Percentiles rank a stretch among this genome's conserved stretches.
These are phyloP conservation scores for Carex littledalei DNA, from an alignment of 176 grass and related monocot species.

Conservation along the genomic window DNA sequence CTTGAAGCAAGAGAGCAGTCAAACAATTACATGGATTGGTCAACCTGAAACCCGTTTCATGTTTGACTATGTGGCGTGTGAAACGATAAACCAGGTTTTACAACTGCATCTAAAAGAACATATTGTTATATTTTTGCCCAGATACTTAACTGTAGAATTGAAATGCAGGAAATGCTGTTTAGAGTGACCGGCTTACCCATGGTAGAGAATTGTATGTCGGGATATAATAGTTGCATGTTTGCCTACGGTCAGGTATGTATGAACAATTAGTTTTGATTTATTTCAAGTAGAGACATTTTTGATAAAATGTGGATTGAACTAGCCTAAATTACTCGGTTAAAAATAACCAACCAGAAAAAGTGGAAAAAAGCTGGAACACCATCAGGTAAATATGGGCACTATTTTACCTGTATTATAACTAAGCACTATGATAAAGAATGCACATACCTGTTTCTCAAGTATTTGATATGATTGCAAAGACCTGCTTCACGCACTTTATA, in stretches of 20 bases:
- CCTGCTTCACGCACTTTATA: background rate
- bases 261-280: conserved; percentile 7
- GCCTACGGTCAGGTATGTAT: conserved; percentile 87
- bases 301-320: background rate
- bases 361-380: background rate
- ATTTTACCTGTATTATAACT: background rate
- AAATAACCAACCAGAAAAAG: background rate
- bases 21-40: conserved; percentile 87
- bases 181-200: conserved; percentile 93
- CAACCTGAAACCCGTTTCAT: conserved; percentile 80
- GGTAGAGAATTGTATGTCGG: conserved; percentile 98
- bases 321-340: background rate
- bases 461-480: background rate
- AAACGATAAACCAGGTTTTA: conserved; percentile 83
- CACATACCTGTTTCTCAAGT: background rate
- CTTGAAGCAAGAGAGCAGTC: conserved; percentile 77
- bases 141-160: conserved; percentile 19
- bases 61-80: conserved; percentile 94
- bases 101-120: background rate
- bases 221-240: conserved; percentile 97
- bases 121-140: conserved; percentile 7
- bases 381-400: background rate
- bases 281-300: conserved; percentile 17
- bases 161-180: conserved; percentile 76
- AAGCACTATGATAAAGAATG: background rate